Evolutionary conservation across 1,139 yeast species (phyloP), one percentile per base, ranked within the genome.

Genomic region (Geotrichum aggregatum): DNA sequence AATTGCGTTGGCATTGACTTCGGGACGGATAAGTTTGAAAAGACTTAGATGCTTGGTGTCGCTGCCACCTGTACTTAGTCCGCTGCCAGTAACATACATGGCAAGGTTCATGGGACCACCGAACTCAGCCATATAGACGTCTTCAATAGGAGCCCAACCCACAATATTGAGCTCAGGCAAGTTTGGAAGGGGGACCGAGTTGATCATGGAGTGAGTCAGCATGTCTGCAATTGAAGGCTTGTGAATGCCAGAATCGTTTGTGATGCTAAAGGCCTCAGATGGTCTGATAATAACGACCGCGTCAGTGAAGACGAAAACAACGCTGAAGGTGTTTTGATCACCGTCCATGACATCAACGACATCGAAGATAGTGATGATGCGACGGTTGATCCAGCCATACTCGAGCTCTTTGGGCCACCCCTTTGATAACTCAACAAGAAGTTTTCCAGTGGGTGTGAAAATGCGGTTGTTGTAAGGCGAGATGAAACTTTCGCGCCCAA

Each of bases 381-480:
- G 78, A 54, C 98, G 76, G 30, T 84, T 77, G 22, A 88, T 67
- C 97, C 97, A 89, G 24, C 95, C 96, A 63, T 83, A 84, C 60
- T 87, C 95, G 26, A 91, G 73, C 61, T 85, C 91, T 0, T 80
- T 71, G 0, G 98, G 98, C 97, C 97, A 91, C 21, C 81, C 81
- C 8, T 79, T 75, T 5, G 96, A 95, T 24, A 89, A 67, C 62
- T 88, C 96, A 0, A 95, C 84, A 43, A 91, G 71, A 1, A 91
- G 77, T 65, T 87, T 88, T 0, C 97, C 98, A 0, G 96, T 84
- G 0, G 97, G 96, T 0, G 97, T 89, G 64, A 89, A 87, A 0
- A 88, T 81, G 56, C 96, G 75, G 42, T 80, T 76, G 58, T 74
- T 77, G 56, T 77, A 79, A 14, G 80, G 76, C 41, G 76, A 76